Conservation (phyloP, 441 rosid genomes). For the Populus hybrid region DNA sequence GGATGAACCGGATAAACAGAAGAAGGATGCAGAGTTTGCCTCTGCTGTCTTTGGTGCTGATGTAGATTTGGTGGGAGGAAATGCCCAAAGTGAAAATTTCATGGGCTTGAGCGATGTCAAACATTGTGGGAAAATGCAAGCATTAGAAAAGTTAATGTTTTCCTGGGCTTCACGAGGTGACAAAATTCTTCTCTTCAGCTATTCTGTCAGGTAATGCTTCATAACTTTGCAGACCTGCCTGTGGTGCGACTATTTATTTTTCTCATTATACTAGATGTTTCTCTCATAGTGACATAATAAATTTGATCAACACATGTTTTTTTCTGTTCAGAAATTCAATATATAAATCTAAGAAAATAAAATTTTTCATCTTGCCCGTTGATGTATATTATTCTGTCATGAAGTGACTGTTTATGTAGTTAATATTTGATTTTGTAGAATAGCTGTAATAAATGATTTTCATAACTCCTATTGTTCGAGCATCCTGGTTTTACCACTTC, state of each 20-base stretch:
- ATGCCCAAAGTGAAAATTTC: conserved; percentile 67
- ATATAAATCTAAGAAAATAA: no score
- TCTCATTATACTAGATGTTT: neutral
- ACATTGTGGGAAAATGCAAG: conserved; percentile 95
- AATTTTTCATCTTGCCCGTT: neutral
- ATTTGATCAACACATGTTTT: neutral
- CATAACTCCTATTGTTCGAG: neutral
- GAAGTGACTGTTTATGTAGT: neutral
- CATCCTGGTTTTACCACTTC: conserved; percentile 6
- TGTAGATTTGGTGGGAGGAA: conserved; percentile 77
- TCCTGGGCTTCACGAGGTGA: conserved; percentile 86
- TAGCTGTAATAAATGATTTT: neutral
- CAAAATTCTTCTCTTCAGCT: conserved; percentile 91
- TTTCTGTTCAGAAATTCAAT: neutral
- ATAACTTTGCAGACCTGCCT: neutral
- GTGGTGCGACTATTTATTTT: neutral
- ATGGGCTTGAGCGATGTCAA: conserved; percentile 78
- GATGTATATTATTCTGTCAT: neutral
- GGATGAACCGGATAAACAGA: conserved; percentile 87
- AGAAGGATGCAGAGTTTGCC: conserved; percentile 85
- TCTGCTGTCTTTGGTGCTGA: conserved; percentile 80
- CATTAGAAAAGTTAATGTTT: conserved; percentile 75
- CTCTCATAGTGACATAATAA: neutral
- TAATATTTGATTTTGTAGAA: neutral
- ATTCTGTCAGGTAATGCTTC: conserved; percentile 72